Conservation (phyloP, 441 rosid species). For the Adansonia grandidieri region DNA sequence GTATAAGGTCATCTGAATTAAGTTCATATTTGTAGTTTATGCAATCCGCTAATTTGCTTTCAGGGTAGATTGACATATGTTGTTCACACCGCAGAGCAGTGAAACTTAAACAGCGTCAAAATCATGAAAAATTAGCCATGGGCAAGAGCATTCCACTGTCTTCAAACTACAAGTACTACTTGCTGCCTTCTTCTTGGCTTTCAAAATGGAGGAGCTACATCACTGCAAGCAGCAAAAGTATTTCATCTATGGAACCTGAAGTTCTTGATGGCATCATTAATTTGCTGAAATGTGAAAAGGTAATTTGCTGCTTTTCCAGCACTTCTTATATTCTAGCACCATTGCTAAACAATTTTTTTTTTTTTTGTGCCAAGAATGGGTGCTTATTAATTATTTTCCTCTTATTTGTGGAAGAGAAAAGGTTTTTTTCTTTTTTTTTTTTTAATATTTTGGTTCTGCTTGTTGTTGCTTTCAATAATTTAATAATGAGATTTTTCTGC, state of each 20-base stretch:
- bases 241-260: slow-evolving; percentile 69
- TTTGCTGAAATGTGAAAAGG: slow-evolving; percentile 86
- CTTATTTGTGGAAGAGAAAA: not conserved
- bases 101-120: slow-evolving; percentile 84
- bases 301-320: slow-evolving; percentile 34
- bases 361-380: not conserved
- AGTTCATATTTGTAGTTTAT: slow-evolving; percentile 17
- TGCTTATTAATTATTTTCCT: not conserved
- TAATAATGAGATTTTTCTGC: slow-evolving; percentile 16
- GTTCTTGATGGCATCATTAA: slow-evolving; percentile 61
- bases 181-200: slow-evolving; percentile 89
- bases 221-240: slow-evolving; percentile 71
- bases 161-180: slow-evolving; percentile 62
- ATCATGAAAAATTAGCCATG: slow-evolving; percentile 79
- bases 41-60: slow-evolving; percentile 20
- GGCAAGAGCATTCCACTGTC: slow-evolving; percentile 69
- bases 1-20: slow-evolving; percentile 63
- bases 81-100: slow-evolving; percentile 61
- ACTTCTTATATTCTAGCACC: slow-evolving; percentile 24
- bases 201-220: slow-evolving; percentile 85
- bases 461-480: slow-evolving; percentile 7
- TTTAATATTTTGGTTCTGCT: not conserved
- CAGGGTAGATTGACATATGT: slow-evolving; percentile 39
- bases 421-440: too few species aligned
- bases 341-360: not conserved